Percentiles rank a stretch among this genome's conserved stretches.
phyloP scores from a whole-genome alignment of 495 filamentous ascomycete genomes.

The Aspergillus biplanus region DNA sequence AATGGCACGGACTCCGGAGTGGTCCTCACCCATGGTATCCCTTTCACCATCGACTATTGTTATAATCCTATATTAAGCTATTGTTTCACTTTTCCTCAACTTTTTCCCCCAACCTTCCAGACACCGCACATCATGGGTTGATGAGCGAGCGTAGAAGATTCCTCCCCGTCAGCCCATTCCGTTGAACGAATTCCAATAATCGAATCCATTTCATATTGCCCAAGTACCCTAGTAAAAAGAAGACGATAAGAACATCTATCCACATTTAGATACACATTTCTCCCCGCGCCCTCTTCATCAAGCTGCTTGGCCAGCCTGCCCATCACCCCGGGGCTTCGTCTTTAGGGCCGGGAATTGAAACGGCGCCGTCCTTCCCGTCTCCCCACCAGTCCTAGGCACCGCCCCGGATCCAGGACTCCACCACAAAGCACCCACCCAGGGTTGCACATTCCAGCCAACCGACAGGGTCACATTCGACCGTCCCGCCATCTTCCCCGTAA shows the following conservation, averaged over 20 bases:
- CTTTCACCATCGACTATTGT: too few relatives aligned
- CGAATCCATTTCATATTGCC: background rate
- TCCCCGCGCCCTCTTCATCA: conserved; percentile 7
- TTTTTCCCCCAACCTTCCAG: too few relatives aligned
- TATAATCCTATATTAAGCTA: too few relatives aligned
- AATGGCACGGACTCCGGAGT: background rate
- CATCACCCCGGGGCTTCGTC: conserved; percentile 32
- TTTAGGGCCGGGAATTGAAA: conserved; percentile 81
- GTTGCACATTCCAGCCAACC: conserved; percentile 95
- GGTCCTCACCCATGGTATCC: too few relatives aligned
- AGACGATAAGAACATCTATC: background rate
- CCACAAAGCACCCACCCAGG: conserved; percentile 86
- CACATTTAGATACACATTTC: too few relatives aligned
- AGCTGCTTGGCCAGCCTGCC: conserved; percentile 21
- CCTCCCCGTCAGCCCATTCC: too few relatives aligned
- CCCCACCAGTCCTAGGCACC: conserved; percentile 65
- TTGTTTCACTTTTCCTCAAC: too few relatives aligned
- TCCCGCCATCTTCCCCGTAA: conserved; percentile 72
- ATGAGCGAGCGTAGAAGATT: too few relatives aligned
- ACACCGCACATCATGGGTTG: too few relatives aligned
- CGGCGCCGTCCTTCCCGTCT: conserved; percentile 60
- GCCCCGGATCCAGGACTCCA: conserved; percentile 66
- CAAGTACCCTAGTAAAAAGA: background rate
- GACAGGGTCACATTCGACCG: conserved; percentile 72
- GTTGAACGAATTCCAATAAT: background rate